A percentile compares a stretch with the other conserved stretches of the same genome.
These are phyloP conservation scores for Eucalyptus erythrocorys DNA, from an alignment of 345 rosid species.

Conservation along the genomic window DNA sequence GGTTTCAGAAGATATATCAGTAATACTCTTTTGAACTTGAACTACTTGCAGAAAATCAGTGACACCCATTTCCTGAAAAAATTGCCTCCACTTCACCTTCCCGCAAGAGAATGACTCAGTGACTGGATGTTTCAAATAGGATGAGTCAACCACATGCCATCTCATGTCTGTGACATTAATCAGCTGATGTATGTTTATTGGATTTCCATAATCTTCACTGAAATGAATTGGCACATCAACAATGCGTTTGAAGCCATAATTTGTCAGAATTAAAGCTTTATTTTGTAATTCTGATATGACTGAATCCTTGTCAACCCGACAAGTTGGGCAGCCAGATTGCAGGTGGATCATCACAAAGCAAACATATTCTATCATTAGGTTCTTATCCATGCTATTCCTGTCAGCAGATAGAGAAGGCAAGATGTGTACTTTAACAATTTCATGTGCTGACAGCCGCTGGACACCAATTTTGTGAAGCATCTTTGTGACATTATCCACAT, in stretches of 20 bases:
- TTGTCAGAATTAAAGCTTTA: conserved; percentile 66
- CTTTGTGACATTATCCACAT: conserved; percentile 30
- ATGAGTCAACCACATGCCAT: conserved; percentile 71
- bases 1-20: conserved; percentile 22
- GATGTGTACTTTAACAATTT: conserved; percentile 64
- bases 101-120: conserved; percentile 29
- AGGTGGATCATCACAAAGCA: conserved; percentile 93
- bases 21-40: conserved; percentile 49
- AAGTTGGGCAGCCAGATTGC: conserved; percentile 57
- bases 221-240: conserved; percentile 66
- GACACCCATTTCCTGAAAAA: conserved; percentile 76
- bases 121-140: conserved; percentile 74
- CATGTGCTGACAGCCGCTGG: conserved; percentile 85
- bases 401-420: conserved; percentile 52
- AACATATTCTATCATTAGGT: conserved; percentile 59
- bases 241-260: conserved; percentile 55
- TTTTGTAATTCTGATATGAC: conserved; percentile 46
- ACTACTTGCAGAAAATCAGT: conserved; percentile 77
- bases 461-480: conserved; percentile 74
- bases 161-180: conserved; percentile 30
- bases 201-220: conserved; percentile 63
- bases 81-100: conserved; percentile 69
- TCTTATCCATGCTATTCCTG: conserved; percentile 7
- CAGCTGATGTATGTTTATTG: conserved; percentile 39
- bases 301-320: conserved; percentile 48